Evolutionary conservation across 257 asterid genomes (phyloP).

Genomic region (Cordia subcordata): DNA sequence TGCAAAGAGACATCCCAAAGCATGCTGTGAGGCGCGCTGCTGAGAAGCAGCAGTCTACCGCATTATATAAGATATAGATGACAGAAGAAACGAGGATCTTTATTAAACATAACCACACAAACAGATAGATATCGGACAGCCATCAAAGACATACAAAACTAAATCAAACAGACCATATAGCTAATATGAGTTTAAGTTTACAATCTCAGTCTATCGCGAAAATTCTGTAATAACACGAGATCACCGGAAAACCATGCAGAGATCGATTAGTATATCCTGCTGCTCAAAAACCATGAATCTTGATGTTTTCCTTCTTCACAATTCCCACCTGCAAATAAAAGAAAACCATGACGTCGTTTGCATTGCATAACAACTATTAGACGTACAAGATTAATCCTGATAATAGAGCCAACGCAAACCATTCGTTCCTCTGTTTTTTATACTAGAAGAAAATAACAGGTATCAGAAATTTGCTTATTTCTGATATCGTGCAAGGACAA

Average conservation of each 20-base stretch:
- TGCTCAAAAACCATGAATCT: conserved; percentile 58
- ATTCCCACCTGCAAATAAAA: conserved; percentile 37
- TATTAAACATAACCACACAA: neutral
- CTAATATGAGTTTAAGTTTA: neutral
- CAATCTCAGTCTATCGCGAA: neutral
- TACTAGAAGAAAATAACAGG: too few species aligned
- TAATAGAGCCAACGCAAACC: too few species aligned
- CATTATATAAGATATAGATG: too few species aligned
- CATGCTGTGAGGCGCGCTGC: too few species aligned
- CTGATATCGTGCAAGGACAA: too few species aligned
- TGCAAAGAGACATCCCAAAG: too few species aligned
- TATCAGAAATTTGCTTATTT: too few species aligned
- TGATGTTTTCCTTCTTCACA: conserved; percentile 52
- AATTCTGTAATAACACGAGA: neutral
- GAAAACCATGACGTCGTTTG: neutral
- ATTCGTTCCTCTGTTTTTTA: too few species aligned
- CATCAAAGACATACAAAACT: neutral
- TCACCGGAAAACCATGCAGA: neutral
- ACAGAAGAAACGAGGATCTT: neutral
- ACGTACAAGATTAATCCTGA: too few species aligned
- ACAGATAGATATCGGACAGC: neutral
- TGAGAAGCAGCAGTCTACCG: too few species aligned
- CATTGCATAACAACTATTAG: neutral
- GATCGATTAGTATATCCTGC: neutral
- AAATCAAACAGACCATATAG: neutral